Evolutionary conservation across 805 yeast genomes (phyloP).

Genomic region (Pichia californica): DNA sequence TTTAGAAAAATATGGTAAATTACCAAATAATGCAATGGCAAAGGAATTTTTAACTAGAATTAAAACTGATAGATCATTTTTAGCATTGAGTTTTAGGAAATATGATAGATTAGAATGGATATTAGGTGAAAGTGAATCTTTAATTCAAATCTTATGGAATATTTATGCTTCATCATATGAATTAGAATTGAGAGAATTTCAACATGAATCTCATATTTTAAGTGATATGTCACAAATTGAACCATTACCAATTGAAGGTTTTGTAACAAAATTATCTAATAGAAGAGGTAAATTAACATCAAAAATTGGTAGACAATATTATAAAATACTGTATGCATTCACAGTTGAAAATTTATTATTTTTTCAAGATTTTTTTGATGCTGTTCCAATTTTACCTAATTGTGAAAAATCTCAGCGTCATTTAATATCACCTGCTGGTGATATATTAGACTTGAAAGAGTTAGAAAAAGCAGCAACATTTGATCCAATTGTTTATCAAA

Average conservation of each 20-base stretch:
- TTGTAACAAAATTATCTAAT: constrained; percentile 50
- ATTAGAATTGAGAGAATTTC: constrained; percentile 53
- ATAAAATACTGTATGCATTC: constrained; percentile 55
- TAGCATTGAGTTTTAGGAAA: constrained; percentile 48
- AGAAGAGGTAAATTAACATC: constrained; percentile 36
- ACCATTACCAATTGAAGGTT: constrained; percentile 81
- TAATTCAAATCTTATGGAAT: constrained; percentile 39
- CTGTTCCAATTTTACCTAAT: constrained; percentile 48
- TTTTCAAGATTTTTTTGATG: constrained; percentile 46
- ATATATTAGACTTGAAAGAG: constrained; percentile 22
- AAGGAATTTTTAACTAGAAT: constrained; percentile 15
- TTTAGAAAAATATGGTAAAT: constrained; percentile 6
- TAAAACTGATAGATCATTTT: constrained; percentile 20
- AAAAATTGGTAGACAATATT: constrained; percentile 32
- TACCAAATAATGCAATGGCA: constrained; percentile 7
- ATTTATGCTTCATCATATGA: constrained; percentile 39
- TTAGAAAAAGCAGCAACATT: constrained; percentile 16
- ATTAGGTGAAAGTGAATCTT: constrained; percentile 36
- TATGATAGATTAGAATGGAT: constrained; percentile 77
- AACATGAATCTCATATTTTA: constrained; percentile 33
- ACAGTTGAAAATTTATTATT: constrained; percentile 58
- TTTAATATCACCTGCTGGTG: constrained; percentile 31
- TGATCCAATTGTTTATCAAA: constrained; percentile 32
- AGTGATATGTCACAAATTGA: constrained; percentile 34
- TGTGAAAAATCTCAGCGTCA: not conserved